Percentiles rank a stretch among this genome's conserved stretches.
phyloP scores from a whole-genome alignment of 2,329 filamentous ascomycete genomes.

The Calonectria pauciramosa region DNA sequence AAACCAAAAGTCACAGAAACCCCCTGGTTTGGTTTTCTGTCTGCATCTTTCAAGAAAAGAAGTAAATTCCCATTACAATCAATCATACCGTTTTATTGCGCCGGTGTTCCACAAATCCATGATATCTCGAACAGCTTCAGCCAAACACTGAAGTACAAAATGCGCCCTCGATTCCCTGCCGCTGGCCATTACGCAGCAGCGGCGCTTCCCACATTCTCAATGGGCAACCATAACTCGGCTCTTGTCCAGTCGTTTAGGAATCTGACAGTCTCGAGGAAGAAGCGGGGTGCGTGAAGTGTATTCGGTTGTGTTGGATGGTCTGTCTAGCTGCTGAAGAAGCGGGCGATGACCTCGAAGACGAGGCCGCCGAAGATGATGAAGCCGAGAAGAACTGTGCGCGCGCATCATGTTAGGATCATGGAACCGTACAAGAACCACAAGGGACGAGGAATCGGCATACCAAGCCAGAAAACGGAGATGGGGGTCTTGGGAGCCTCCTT shows the following conservation, averaged over 20 bases:
- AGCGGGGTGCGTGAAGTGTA: constrained; percentile 15
- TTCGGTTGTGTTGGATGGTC: constrained; percentile 16
- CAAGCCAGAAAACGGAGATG: constrained; percentile 74
- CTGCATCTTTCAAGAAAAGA: constrained; percentile 11
- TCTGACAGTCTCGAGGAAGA: constrained; percentile 26
- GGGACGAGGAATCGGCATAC: constrained; percentile 52
- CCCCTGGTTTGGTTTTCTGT: constrained; percentile 25
- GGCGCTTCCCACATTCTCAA: constrained; percentile 13
- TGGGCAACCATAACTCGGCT: constrained; percentile 16
- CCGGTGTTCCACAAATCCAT: constrained; percentile 44
- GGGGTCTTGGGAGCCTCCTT: constrained; percentile 71
- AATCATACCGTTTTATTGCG: constrained; percentile 44
- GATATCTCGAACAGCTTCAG: constrained; percentile 38
- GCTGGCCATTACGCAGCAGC: constrained; percentile 7
- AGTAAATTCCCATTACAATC: constrained; percentile 37
- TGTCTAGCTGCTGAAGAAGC: constrained; percentile 60
- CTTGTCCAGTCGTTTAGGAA: constrained; percentile 7
- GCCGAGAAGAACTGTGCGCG: constrained; percentile 64
- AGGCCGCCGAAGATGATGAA: constrained; percentile 74
- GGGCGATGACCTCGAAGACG: constrained; percentile 69
- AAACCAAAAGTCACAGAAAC: constrained; percentile 44
- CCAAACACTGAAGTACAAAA: constrained; percentile 37
- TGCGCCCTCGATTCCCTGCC: constrained; percentile 24
- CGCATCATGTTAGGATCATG: constrained; percentile 18
- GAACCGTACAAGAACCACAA: no score